A percentile compares a stretch with the other conserved stretches of the same genome.
These are phyloP conservation scores for Monascus ruber DNA, from an alignment of 2,329 filamentous ascomycete genomes.

Conservation along the genomic window DNA sequence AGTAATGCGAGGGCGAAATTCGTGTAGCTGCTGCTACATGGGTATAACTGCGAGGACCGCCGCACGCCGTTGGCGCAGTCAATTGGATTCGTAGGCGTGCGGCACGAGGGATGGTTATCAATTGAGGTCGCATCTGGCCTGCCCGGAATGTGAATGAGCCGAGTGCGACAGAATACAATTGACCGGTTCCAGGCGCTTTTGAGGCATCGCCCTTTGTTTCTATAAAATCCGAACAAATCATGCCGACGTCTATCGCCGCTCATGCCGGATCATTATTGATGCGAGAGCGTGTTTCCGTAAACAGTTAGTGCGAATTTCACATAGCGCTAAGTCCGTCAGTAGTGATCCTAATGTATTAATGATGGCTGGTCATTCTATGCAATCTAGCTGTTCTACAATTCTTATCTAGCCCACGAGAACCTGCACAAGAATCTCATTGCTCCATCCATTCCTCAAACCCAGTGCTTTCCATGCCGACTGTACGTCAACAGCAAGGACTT, in stretches of 20 bases:
- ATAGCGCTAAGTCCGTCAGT: too few species aligned
- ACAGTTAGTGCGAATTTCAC: neutral
- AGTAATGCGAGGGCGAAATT: constrained; percentile 6
- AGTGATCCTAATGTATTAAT: too few species aligned
- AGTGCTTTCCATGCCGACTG: constrained; percentile 66
- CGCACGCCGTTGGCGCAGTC: constrained; percentile 5
- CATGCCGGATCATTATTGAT: constrained; percentile 13
- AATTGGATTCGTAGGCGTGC: constrained; percentile 10
- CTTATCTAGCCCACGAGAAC: constrained; percentile 36
- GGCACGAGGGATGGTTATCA: constrained; percentile 11
- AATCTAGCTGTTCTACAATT: neutral
- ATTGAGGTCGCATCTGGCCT: constrained; percentile 17
- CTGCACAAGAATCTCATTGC: constrained; percentile 65
- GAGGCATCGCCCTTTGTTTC: too few species aligned
- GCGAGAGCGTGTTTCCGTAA: constrained; percentile 4
- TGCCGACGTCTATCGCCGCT: too few species aligned
- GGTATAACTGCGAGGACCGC: constrained; percentile 14
- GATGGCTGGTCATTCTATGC: neutral
- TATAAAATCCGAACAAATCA: too few species aligned
- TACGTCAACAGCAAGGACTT: constrained; percentile 67
- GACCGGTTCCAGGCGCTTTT: too few species aligned
- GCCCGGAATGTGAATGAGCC: neutral
- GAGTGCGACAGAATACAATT: neutral
- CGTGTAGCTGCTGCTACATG: constrained; percentile 9
- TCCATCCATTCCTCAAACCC: constrained; percentile 59